phyloP scores from a whole-genome alignment of 768 basidiomycete species.

The Saitozyma podzolica region DNA sequence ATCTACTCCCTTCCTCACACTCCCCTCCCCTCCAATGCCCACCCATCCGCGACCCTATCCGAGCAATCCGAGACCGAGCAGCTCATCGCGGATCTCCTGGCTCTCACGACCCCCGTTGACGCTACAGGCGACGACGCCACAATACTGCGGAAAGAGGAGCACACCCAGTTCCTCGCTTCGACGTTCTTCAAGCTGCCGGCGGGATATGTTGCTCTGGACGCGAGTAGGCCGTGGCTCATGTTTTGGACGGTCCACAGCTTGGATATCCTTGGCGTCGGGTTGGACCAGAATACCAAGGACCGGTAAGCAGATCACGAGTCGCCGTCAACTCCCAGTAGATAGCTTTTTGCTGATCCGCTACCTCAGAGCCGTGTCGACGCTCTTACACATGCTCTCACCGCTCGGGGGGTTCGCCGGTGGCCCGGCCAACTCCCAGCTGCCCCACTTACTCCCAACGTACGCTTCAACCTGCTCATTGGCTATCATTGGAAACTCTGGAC shows the following conservation, averaged over 20 bases:
- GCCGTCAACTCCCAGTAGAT: neutral
- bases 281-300: constrained; percentile 76
- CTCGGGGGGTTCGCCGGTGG: constrained; percentile 91
- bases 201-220: constrained; percentile 80
- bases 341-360: too few relatives aligned
- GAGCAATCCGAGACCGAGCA: constrained; percentile 64
- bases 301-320: constrained; percentile 56
- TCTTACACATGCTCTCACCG: constrained; percentile 78
- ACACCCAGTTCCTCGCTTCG: constrained; percentile 73
- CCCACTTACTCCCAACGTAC: constrained; percentile 88
- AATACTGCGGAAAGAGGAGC: constrained; percentile 61
- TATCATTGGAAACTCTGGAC: constrained; percentile 72
- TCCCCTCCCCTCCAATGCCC: constrained; percentile 49
- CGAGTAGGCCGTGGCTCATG: constrained; percentile 90
- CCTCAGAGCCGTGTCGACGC: constrained; percentile 71
- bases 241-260: constrained; percentile 91
- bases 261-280: constrained; percentile 69
- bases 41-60: constrained; percentile 72
- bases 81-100: constrained; percentile 27
- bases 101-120: constrained; percentile 10
- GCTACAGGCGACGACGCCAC: constrained; percentile 31
- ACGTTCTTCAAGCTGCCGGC: constrained; percentile 76
- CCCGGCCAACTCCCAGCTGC: constrained; percentile 67
- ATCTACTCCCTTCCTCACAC: constrained; percentile 35
- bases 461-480: constrained; percentile 81